phyloP scores from a whole-genome alignment of 192 early-diverging fungal genomes.

The Globomyces pollinis-pini region DNA sequence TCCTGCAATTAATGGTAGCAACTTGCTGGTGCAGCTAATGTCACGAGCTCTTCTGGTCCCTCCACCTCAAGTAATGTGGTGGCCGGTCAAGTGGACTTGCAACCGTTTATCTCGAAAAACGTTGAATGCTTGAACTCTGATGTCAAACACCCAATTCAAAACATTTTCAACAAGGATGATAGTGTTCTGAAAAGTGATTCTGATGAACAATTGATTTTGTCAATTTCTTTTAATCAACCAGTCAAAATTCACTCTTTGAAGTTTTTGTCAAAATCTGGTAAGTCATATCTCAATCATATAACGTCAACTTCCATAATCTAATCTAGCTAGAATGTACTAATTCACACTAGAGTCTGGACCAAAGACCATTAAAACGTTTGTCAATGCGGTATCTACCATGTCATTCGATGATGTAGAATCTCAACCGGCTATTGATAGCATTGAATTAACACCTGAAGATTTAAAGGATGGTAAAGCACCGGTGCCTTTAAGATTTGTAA shows the following conservation, averaged over 20 bases:
- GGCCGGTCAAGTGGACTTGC: constrained; percentile 26
- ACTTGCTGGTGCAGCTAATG: neutral
- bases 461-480: neutral
- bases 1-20: no score
- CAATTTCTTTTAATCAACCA: constrained; percentile 77
- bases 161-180: constrained; percentile 66
- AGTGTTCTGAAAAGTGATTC: constrained; percentile 81
- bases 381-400: constrained; percentile 65
- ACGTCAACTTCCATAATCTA: neutral
- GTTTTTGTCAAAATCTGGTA: constrained; percentile 49
- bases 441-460: constrained; percentile 56
- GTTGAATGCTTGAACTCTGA: constrained; percentile 78
- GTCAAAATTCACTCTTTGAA: constrained; percentile 66
- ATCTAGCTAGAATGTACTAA: no score
- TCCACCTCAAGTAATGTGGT: neutral
- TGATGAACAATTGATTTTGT: constrained; percentile 89
- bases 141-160: constrained; percentile 63
- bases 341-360: constrained; percentile 82
- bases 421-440: constrained; percentile 64
- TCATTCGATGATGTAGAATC: constrained; percentile 84
- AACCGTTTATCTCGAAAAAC: constrained; percentile 29
- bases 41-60: neutral
- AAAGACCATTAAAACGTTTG: constrained; percentile 78
- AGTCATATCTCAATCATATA: constrained; percentile 6
- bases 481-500: constrained; percentile 79